Evolutionary conservation across 2,329 filamentous ascomycete species (phyloP).

Genomic region (Xylaria sp.): DNA sequence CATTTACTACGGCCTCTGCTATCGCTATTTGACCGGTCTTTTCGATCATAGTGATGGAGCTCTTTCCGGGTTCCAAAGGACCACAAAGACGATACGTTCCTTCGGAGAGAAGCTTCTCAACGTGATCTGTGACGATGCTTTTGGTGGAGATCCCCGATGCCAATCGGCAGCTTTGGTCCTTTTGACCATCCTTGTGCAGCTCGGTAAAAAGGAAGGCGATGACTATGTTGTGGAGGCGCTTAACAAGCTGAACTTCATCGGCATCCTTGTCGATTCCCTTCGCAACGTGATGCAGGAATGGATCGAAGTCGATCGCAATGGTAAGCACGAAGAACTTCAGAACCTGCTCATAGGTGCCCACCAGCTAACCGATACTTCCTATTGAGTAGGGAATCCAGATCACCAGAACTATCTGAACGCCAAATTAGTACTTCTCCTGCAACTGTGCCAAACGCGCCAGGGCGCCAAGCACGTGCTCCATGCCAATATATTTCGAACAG

Average conservation of each 20-base stretch:
- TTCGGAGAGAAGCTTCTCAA: conserved; percentile 84
- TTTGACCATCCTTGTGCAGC: conserved; percentile 79
- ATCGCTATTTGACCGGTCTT: conserved; percentile 82
- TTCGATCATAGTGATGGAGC: conserved; percentile 63
- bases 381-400: conserved; percentile 53
- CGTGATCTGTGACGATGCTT: conserved; percentile 91
- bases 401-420: conserved; percentile 70
- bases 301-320: conserved; percentile 64
- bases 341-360: conserved; percentile 16
- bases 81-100: conserved; percentile 75
- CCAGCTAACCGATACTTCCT: conserved; percentile 33
- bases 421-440: conserved; percentile 82
- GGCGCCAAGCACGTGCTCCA: conserved; percentile 90
- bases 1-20: conserved; percentile 91
- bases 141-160: conserved; percentile 82
- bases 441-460: conserved; percentile 83
- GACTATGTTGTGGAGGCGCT: conserved; percentile 81
- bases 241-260: conserved; percentile 88
- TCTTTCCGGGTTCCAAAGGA: conserved; percentile 64
- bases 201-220: conserved; percentile 78
- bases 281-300: conserved; percentile 80
- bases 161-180: conserved; percentile 88
- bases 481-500: conserved; percentile 83
- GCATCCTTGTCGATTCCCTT: conserved; percentile 88
- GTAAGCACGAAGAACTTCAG: conserved; percentile 56